phyloP scores from a whole-genome alignment of 1,284 basidiomycete species.

The Vanrija humicola region DNA sequence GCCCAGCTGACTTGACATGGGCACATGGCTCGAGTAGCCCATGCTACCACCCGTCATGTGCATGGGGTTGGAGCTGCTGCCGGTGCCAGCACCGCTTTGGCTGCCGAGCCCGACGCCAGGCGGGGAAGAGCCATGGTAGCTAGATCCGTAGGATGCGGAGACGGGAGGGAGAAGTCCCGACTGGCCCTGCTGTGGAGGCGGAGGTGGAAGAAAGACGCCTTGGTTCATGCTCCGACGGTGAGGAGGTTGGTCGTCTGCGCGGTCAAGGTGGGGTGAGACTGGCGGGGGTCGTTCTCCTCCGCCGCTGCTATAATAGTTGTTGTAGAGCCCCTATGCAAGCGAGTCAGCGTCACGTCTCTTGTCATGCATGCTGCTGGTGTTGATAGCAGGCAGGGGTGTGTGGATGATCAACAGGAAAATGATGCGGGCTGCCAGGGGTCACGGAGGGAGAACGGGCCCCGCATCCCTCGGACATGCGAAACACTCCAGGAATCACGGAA shows the following conservation, averaged over 20 bases:
- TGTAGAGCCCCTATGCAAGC: constrained; percentile 19
- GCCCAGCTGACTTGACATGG: constrained; percentile 6
- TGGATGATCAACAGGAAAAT: not conserved
- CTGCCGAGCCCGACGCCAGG: not conserved
- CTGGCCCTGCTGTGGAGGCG: constrained; percentile 13
- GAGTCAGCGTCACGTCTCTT: not conserved
- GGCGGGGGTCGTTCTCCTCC: constrained; percentile 19
- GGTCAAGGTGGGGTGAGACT: constrained; percentile 12
- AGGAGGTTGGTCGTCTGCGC: constrained; percentile 7
- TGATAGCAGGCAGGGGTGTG: not conserved
- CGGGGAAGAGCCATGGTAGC: constrained; percentile 12
- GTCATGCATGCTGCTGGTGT: not conserved
- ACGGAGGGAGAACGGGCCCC: too few species aligned
- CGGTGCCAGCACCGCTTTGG: not conserved
- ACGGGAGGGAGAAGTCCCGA: constrained; percentile 20
- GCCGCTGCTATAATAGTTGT: constrained; percentile 12
- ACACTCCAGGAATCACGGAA: too few species aligned
- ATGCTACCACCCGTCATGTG: constrained; percentile 14
- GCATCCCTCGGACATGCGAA: too few species aligned
- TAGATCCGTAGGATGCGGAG: constrained; percentile 9
- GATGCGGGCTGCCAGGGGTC: too few species aligned
- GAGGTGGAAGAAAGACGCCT: constrained; percentile 23
- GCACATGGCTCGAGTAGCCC: constrained; percentile 20
- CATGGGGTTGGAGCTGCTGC: constrained; percentile 3
- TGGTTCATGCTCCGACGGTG: constrained; percentile 19